phyloP scores from a whole-genome alignment of 1,139 yeast species.

The Candida gigantensis region DNA sequence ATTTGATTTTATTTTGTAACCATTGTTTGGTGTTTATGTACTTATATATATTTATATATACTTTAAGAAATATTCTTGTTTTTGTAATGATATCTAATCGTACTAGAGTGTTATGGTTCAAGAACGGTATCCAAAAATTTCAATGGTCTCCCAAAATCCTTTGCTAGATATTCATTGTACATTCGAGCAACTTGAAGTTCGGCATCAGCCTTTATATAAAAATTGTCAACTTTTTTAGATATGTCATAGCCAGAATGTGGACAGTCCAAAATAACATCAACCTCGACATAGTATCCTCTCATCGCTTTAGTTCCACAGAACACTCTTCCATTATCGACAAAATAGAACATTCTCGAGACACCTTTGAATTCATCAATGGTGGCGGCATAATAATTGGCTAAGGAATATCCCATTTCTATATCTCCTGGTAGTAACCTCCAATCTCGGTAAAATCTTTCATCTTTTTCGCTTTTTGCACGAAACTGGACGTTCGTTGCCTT shows the following conservation, averaged over 20 bases:
- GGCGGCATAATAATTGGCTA: background rate
- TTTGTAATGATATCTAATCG: too few relatives aligned
- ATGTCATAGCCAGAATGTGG: background rate
- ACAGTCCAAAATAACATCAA: background rate
- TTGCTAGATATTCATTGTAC: too few relatives aligned
- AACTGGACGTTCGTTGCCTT: background rate
- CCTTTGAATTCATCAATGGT: background rate
- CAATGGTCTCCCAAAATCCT: too few relatives aligned
- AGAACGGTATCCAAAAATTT: too few relatives aligned
- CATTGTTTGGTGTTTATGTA: too few relatives aligned
- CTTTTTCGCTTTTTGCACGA: background rate
- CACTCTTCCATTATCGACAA: background rate
- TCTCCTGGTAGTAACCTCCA: background rate
- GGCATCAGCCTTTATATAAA: background rate
- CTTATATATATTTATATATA: too few relatives aligned
- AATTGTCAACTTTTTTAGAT: background rate
- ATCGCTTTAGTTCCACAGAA: background rate
- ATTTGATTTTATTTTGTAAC: too few relatives aligned
- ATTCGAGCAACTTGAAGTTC: too few relatives aligned
- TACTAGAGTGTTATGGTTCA: too few relatives aligned
- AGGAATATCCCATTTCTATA: background rate
- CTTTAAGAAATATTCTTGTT: too few relatives aligned
- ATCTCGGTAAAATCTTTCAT: background rate
- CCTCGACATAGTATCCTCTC: background rate
- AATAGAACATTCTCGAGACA: background rate